A percentile compares a stretch with the other conserved stretches of the same genome.
phyloP scores from a whole-genome alignment of 2,329 filamentous ascomycete species.

The Colletotrichum magnum region DNA sequence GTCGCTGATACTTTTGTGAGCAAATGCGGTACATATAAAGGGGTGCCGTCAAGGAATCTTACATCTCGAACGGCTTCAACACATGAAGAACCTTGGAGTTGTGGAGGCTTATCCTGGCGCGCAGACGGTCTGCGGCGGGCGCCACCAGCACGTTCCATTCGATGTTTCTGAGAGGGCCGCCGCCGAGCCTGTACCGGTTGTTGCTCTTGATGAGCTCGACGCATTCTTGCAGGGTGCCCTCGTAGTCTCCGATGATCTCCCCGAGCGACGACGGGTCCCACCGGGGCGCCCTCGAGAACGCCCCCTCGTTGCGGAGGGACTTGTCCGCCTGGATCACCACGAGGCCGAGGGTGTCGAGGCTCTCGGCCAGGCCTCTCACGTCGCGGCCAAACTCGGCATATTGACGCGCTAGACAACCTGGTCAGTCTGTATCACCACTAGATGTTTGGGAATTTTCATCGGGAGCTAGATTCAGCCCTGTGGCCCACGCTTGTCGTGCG shows the following conservation, averaged over 20 bases:
- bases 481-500: no score
- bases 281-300: slow-evolving; percentile 40
- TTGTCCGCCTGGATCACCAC: slow-evolving; percentile 48
- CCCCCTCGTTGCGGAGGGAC: slow-evolving; percentile 45
- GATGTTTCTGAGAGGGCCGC: slow-evolving; percentile 49
- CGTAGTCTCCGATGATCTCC: slow-evolving; percentile 51
- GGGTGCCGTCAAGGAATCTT: slow-evolving; percentile 23
- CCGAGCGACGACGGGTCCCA: slow-evolving; percentile 42
- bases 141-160: slow-evolving; percentile 55
- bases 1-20: slow-evolving; percentile 45
- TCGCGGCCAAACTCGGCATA: slow-evolving; percentile 52
- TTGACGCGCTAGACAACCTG: slow-evolving; percentile 46
- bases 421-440: slow-evolving; percentile 12
- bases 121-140: slow-evolving; percentile 50
- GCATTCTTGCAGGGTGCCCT: slow-evolving; percentile 51
- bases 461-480: no score
- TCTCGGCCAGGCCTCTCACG: slow-evolving; percentile 48
- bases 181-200: slow-evolving; percentile 45
- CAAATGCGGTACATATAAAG: background rate
- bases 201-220: slow-evolving; percentile 48
- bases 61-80: slow-evolving; percentile 55
- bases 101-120: slow-evolving; percentile 50
- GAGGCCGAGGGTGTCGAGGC: slow-evolving; percentile 48
- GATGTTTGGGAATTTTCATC: background rate
- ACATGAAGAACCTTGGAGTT: slow-evolving; percentile 52